These are phyloP conservation scores for Gossypium sturtianum DNA, from an alignment of 345 rosid genomes.

Conservation along the genomic window DNA sequence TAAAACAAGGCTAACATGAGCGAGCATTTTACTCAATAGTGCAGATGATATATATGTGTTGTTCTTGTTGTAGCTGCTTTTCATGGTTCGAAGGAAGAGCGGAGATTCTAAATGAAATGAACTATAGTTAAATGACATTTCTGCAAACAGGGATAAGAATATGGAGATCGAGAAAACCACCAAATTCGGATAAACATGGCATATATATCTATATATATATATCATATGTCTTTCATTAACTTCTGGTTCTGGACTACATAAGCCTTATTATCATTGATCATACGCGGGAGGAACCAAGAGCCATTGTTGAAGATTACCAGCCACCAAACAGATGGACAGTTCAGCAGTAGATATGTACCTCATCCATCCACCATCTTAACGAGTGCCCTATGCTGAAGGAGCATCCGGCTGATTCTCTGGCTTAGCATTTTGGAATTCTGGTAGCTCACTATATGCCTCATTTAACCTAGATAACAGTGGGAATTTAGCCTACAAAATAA, in stretches of 20 bases:
- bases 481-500: conserved; percentile 42
- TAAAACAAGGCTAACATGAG: no score
- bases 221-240: neutral
- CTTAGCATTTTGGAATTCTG: conserved; percentile 32
- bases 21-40: no score
- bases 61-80: no score
- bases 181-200: neutral
- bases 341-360: neutral
- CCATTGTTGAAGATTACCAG: neutral
- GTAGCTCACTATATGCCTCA: conserved; percentile 44
- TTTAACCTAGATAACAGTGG: conserved; percentile 54
- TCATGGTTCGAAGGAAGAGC: no score
- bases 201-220: neutral
- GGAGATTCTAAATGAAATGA: neutral
- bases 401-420: conserved; percentile 38
- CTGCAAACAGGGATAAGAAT: neutral
- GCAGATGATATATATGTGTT: no score
- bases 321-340: neutral
- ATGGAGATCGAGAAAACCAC: neutral
- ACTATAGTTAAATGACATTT: neutral
- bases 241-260: neutral
- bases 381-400: conserved; percentile 17
- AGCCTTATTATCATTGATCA: neutral
- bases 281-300: neutral
- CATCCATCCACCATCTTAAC: neutral